A percentile compares a stretch with the other conserved stretches of the same genome.
phyloP scores from a whole-genome alignment of 495 filamentous ascomycete genomes.

The Cercophora sp. region DNA sequence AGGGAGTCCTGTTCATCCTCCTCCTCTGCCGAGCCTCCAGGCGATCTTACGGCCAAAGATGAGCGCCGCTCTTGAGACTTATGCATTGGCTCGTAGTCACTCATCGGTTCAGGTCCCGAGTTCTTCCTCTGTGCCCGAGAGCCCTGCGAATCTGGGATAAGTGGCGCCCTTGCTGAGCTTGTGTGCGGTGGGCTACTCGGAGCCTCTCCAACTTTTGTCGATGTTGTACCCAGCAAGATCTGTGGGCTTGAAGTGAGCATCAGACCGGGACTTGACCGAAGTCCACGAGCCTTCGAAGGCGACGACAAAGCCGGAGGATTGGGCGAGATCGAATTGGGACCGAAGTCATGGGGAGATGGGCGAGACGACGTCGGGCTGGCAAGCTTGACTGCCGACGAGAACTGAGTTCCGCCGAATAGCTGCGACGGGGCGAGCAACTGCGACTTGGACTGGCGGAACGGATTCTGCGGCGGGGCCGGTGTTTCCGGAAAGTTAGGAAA shows the following conservation, averaged over 20 bases:
- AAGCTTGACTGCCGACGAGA: slow-evolving; percentile 37
- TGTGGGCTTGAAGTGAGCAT: slow-evolving; percentile 34
- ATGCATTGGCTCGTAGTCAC: slow-evolving; percentile 30
- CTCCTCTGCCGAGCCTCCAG: slow-evolving; percentile 13
- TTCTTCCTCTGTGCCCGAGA: slow-evolving; percentile 9
- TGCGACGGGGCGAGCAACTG: slow-evolving; percentile 41
- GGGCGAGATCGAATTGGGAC: slow-evolving; percentile 33
- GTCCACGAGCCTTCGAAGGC: slow-evolving; percentile 39
- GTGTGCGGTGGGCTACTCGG: slow-evolving; percentile 18
- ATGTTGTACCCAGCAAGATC: slow-evolving; percentile 20
- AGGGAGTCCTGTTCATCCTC: slow-evolving; percentile 24
- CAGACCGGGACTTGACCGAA: slow-evolving; percentile 33
- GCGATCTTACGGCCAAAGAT: slow-evolving; percentile 1
- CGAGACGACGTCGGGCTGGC: slow-evolving; percentile 48
- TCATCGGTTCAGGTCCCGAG: slow-evolving; percentile 23
- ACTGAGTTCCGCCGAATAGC: slow-evolving; percentile 43
- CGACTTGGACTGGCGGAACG: slow-evolving; percentile 35
- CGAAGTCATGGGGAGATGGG: slow-evolving; percentile 41
- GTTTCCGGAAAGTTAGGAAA: slow-evolving; percentile 35
- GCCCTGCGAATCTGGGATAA: slow-evolving; percentile 26
- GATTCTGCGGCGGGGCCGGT: slow-evolving; percentile 35
- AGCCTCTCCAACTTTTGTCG: slow-evolving; percentile 5
- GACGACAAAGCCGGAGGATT: slow-evolving; percentile 35
- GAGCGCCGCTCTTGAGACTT: slow-evolving; percentile 33
- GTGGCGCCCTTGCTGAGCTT: slow-evolving; percentile 12